A percentile compares a stretch with the other conserved stretches of the same genome.
Conservation (phyloP, 768 basidiomycete species). For the Steccherinum ochraceum region DNA sequence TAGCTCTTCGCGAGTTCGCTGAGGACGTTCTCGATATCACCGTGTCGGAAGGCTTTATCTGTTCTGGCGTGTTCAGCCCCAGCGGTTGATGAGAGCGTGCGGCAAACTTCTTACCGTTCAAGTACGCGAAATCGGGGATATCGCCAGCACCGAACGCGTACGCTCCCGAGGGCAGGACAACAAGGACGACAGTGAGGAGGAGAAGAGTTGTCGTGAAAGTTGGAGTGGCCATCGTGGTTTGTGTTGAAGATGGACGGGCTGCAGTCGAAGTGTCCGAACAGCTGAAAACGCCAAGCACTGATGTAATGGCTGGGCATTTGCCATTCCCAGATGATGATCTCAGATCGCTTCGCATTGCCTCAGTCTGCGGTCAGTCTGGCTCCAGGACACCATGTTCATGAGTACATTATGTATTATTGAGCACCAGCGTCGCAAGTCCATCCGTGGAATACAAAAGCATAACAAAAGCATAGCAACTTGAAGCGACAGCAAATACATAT, state of each 20-base stretch:
- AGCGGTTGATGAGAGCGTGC: too few species aligned
- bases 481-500: slow-evolving; percentile 1
- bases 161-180: slow-evolving; percentile 38
- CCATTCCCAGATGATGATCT: too few species aligned
- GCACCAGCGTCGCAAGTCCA: background rate
- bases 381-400: too few species aligned
- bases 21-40: slow-evolving; percentile 69
- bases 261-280: too few species aligned
- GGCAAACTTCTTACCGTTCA: slow-evolving; percentile 38
- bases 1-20: slow-evolving; percentile 52
- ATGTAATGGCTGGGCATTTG: too few species aligned
- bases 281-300: too few species aligned
- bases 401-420: too few species aligned
- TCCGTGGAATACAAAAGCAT: background rate
- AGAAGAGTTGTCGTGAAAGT: slow-evolving; percentile 17
- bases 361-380: too few species aligned
- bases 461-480: slow-evolving; percentile 1
- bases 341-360: too few species aligned
- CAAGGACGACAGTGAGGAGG: slow-evolving; percentile 20
- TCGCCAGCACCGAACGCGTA: slow-evolving; percentile 60
- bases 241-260: background rate
- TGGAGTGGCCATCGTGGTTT: slow-evolving; percentile 15
- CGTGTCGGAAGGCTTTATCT: slow-evolving; percentile 73
- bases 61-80: background rate
- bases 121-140: slow-evolving; percentile 66